Evolutionary conservation across 192 early-diverging fungal species (phyloP).

Genomic region (Backusella luteola): DNA sequence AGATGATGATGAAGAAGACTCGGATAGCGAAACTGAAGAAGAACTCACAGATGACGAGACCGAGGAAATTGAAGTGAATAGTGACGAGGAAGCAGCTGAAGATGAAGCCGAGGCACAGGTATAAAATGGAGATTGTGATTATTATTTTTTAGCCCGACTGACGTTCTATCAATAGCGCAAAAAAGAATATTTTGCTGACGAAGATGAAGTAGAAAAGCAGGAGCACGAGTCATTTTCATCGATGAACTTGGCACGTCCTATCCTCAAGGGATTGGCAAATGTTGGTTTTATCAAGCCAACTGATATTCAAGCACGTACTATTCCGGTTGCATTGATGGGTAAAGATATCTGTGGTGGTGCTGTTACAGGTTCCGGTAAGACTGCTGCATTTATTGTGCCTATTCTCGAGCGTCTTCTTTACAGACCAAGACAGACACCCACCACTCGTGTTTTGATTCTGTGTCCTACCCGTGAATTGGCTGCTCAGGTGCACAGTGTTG

Average conservation of each 20-base stretch:
- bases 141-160: not conserved
- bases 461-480: slow-evolving; percentile 98
- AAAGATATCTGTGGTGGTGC: slow-evolving; percentile 98
- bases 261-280: slow-evolving; percentile 86
- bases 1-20: slow-evolving; percentile 47
- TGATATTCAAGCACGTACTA: slow-evolving; percentile 87
- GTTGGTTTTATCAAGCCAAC: slow-evolving; percentile 94
- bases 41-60: slow-evolving; percentile 45
- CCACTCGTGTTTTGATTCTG: slow-evolving; percentile 86
- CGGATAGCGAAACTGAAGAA: slow-evolving; percentile 45
- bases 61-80: slow-evolving; percentile 38
- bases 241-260: slow-evolving; percentile 94
- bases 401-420: slow-evolving; percentile 93
- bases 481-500: slow-evolving; percentile 94
- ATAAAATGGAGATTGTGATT: not conserved
- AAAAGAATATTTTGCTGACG: slow-evolving; percentile 61
- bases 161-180: slow-evolving; percentile 43
- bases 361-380: slow-evolving; percentile 98
- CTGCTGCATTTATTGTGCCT: slow-evolving; percentile 94
- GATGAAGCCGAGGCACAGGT: slow-evolving; percentile 36
- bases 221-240: slow-evolving; percentile 80
- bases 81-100: slow-evolving; percentile 33
- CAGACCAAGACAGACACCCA: slow-evolving; percentile 74
- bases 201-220: slow-evolving; percentile 37
- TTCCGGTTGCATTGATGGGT: slow-evolving; percentile 93